A percentile compares a stretch with the other conserved stretches of the same genome.
Evolutionary conservation across 129 eudicot species (phyloP).

Genomic region (Dittrichia graveolens): DNA sequence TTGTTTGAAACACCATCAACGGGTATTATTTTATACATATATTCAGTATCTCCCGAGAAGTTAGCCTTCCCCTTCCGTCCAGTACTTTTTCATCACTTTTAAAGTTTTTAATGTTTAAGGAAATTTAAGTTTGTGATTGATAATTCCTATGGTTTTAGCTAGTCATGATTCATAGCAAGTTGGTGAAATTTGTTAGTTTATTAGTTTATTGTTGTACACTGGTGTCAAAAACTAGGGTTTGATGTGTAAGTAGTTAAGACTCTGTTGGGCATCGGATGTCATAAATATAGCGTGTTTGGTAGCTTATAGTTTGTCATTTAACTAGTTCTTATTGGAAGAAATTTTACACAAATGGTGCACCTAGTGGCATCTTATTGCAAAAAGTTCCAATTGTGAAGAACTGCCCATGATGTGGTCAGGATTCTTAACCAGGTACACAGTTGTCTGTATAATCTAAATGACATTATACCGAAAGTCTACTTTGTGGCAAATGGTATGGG

Average conservation of each 20-base stretch:
- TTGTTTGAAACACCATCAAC: conserved; percentile 32
- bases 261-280: neutral
- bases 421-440: neutral
- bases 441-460: neutral
- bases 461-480: neutral
- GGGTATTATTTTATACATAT: conserved; percentile 29
- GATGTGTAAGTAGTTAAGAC: neutral
- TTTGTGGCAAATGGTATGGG: neutral
- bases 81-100: conserved; percentile 7
- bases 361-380: neutral
- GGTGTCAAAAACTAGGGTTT: conserved; percentile 25
- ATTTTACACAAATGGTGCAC: neutral
- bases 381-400: neutral
- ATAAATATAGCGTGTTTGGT: neutral
- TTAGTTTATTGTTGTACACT: neutral
- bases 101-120: neutral
- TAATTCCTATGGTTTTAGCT: neutral
- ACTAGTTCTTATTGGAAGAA: neutral
- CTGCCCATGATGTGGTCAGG: neutral
- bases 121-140: neutral
- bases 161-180: neutral
- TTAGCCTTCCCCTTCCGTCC: neutral
- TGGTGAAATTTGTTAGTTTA: neutral
- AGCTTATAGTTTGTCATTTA: neutral
- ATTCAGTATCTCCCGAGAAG: neutral